Evolutionary conservation across 108 stramenopile species (phyloP), one percentile per base, ranked within the genome.

Genomic region (Pseudonitzschia multiseries): DNA sequence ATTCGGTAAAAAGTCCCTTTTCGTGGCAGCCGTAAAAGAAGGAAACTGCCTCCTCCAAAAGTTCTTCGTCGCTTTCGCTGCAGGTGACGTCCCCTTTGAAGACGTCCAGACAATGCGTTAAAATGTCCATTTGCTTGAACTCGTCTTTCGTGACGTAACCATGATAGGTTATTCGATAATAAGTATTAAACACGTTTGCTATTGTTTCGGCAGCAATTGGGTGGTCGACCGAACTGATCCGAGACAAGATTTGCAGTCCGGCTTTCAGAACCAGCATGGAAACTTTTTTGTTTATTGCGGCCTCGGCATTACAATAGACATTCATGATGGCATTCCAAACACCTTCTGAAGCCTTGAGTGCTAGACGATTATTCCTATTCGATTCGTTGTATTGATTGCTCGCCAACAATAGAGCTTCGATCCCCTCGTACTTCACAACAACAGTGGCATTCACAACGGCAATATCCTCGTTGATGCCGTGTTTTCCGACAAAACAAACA

Each of bases 271-370:
- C 54, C n/a, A 56, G 21, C 24, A 26, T 56, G 54, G 54, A 56
- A 24, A 56, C 2, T 24, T 56, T 26, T 26, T 56, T 56, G 24
- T 13, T 56, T 20, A 56, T 26, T 26, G 54, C 54, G 24, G 54
- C 24, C 24, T 56, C 54, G 24, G 54, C 54, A 24, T 56, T 56
- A 22, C 54, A 56, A 22, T 56, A 56, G 22, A 56, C 54, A 20
- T 56, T 56, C 54, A 56, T 56, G 26, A 56, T 56, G 13, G 54
- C 54, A 24, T 56, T 56, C 54, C 54, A 56, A 10, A 56, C 54
- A 8, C 54, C 54, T 20, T 56, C 54, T 2, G 26, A 9, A 20
- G 54, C 54, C 10, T 56, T 56, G 54, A 56, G 54, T 56, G 54
- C 54, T 10, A 56, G 24, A 12, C 22, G 54, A 24, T 56, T 1